Percentiles rank a stretch among this genome's conserved stretches.
Evolutionary conservation across 108 stramenopile genomes (phyloP).

Genomic region (Stephanodiscus triporus): DNA sequence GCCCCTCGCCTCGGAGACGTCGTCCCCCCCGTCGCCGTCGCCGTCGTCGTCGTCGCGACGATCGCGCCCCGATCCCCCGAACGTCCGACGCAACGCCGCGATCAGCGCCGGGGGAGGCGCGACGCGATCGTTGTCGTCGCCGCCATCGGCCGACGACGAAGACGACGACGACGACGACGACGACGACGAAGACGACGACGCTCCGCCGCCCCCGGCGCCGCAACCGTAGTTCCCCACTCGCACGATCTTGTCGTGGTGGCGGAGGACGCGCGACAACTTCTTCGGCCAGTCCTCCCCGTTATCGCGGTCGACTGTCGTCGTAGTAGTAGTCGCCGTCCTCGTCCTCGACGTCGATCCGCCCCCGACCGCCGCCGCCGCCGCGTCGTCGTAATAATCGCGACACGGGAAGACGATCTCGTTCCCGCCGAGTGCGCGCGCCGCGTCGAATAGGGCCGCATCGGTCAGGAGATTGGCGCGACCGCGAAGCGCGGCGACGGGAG

Average conservation of each 20-base stretch:
- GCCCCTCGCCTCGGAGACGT: constrained; percentile 20
- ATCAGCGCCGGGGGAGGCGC: constrained; percentile 63
- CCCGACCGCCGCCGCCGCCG: background rate
- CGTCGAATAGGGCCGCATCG: constrained; percentile 65
- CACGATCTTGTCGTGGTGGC: constrained; percentile 74
- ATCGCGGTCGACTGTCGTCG: background rate
- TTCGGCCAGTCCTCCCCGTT: constrained; percentile 5
- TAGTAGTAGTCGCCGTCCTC: background rate
- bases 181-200: background rate
- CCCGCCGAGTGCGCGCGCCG: constrained; percentile 58
- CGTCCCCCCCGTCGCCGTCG: background rate
- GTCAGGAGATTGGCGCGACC: constrained; percentile 68
- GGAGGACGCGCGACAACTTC: constrained; percentile 42
- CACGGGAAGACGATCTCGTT: constrained; percentile 58
- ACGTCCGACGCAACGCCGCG: constrained; percentile 57
- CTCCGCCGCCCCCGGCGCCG: background rate
- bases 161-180: background rate
- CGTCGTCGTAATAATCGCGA: constrained; percentile 23
- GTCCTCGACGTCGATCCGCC: background rate
- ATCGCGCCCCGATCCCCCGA: constrained; percentile 27
- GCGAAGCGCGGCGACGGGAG: constrained; percentile 52
- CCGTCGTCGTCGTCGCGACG: background rate
- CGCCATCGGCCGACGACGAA: background rate
- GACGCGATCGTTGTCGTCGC: constrained; percentile 2
- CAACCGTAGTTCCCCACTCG: constrained; percentile 30